Base-by-base conservation (phyloP, 1,139 yeast species). In the Debaryomycetaceae sp. region DNA sequence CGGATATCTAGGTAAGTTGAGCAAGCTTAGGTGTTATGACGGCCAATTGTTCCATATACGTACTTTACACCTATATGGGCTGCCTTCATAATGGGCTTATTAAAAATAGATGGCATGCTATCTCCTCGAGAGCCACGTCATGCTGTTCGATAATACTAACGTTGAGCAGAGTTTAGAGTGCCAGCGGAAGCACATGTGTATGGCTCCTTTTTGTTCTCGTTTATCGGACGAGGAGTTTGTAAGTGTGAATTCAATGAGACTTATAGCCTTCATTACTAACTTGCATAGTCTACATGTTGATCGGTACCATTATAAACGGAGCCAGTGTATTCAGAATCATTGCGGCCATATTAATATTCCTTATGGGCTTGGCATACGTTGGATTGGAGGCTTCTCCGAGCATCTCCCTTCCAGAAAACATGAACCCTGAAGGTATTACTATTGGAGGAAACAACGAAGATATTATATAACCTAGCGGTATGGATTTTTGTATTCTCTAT, bases 191-290 rank as follows among this genome's bases (percentile, higher is more conserved):
- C 90, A 7, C 76, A 81, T 53, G 76, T 80, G 11, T 88, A 83
- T 59, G 93, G 86, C 17, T 86, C 95, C 2, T 89, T 90, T 57
- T 70, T 87, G 53, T 87, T 86, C 62, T 87, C 95, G 13, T 89
- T 89, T 58, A 65, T 87, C 14, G 97, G 97, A 5, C 78, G 97
- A 56, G 97, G 96, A 20, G 60, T 82, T 11, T 80, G 81, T 76
- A 70, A 45, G 81, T 75, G 57, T 50, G 8, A 14, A 33, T 20
- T n/a, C 8, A 13, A 17, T 6, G 9, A 5, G 11, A 33, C 4
- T 33, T 20, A 14, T 11, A 27, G 24, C 22, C 24, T 6, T 13
- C 5, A 23, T 17, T 14, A 30, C 11, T 52, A 67, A 40, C 42
- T 24, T 5, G 13, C 20, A 34, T 36, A 40, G 83, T 86, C 56